phyloP scores from a whole-genome alignment of 768 basidiomycete genomes.

The Lactarius pseudohatsudake region DNA sequence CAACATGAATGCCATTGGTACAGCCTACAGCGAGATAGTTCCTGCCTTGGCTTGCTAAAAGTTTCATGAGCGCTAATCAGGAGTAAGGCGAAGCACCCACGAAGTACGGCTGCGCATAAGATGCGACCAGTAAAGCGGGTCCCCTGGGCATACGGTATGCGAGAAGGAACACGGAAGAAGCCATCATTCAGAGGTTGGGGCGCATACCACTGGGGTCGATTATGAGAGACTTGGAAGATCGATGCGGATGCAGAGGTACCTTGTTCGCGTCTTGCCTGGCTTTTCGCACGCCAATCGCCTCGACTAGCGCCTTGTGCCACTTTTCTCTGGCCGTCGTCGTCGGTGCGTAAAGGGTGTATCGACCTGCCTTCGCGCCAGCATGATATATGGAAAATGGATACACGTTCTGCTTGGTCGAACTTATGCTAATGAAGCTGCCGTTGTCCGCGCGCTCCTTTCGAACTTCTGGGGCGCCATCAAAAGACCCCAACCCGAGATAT shows the following conservation, averaged over 20 bases:
- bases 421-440: constrained; percentile 54
- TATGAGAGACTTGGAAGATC: background rate
- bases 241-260: constrained; percentile 43
- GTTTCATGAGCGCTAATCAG: constrained; percentile 14
- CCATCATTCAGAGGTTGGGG: constrained; percentile 57
- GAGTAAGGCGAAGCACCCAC: constrained; percentile 41
- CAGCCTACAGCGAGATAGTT: constrained; percentile 66
- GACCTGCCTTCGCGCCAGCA: constrained; percentile 49
- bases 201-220: constrained; percentile 58
- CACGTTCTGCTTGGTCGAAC: constrained; percentile 51
- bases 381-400: constrained; percentile 82
- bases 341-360: constrained; percentile 71
- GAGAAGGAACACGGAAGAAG: constrained; percentile 52
- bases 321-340: constrained; percentile 57
- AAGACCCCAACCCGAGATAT: constrained; percentile 70
- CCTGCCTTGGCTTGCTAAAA: constrained; percentile 49
- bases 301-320: constrained; percentile 61
- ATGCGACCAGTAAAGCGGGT: constrained; percentile 56
- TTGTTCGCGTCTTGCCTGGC: constrained; percentile 70
- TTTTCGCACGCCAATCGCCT: constrained; percentile 63
- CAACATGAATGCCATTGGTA: constrained; percentile 67
- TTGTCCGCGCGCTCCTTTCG: constrained; percentile 65
- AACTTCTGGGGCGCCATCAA: constrained; percentile 56
- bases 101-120: constrained; percentile 58
- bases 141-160: constrained; percentile 35